Conservation (phyloP, 306 rosid species). For the Urtica urens region DNA sequence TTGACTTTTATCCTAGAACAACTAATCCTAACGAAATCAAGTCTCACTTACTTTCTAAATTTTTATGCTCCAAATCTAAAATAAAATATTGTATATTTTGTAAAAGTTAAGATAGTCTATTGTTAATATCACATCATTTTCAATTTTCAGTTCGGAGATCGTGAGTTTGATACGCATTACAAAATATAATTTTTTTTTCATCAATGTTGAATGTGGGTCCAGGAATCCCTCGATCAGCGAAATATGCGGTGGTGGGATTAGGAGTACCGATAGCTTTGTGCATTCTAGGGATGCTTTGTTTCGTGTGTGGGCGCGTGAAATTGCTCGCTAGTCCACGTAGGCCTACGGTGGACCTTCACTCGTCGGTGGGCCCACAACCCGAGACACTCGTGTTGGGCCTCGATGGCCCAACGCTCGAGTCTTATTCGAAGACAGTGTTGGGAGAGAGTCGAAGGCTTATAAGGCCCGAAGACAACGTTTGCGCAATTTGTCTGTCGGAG, state of each 20-base stretch:
- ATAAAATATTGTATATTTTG: too few relatives aligned
- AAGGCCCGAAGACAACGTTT: slow-evolving; percentile 26
- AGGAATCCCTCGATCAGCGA: slow-evolving; percentile 42
- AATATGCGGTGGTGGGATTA: slow-evolving; percentile 38
- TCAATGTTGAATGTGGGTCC: too few relatives aligned
- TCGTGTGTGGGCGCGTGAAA: slow-evolving; percentile 20
- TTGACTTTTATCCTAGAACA: too few relatives aligned
- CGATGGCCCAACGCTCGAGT: slow-evolving; percentile 41
- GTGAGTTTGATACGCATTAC: too few relatives aligned
- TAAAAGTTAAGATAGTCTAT: too few relatives aligned
- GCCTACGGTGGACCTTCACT: slow-evolving; percentile 28
- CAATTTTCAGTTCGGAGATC: too few relatives aligned
- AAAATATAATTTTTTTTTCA: too few relatives aligned
- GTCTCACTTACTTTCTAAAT: too few relatives aligned
- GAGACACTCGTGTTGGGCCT: slow-evolving; percentile 29
- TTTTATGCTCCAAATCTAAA: too few relatives aligned
- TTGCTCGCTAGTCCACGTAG: slow-evolving; percentile 4
- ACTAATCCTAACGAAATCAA: too few relatives aligned
- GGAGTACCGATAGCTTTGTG: slow-evolving; percentile 36
- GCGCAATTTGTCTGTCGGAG: slow-evolving; percentile 61
- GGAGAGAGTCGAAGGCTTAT: slow-evolving; percentile 37
- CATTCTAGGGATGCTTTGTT: slow-evolving; percentile 30
- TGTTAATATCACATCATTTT: too few relatives aligned
- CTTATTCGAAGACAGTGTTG: slow-evolving; percentile 45
- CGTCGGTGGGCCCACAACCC: slow-evolving; percentile 20